Conservation (phyloP, 2,329 filamentous ascomycete species). For the Penicillium sp. region DNA sequence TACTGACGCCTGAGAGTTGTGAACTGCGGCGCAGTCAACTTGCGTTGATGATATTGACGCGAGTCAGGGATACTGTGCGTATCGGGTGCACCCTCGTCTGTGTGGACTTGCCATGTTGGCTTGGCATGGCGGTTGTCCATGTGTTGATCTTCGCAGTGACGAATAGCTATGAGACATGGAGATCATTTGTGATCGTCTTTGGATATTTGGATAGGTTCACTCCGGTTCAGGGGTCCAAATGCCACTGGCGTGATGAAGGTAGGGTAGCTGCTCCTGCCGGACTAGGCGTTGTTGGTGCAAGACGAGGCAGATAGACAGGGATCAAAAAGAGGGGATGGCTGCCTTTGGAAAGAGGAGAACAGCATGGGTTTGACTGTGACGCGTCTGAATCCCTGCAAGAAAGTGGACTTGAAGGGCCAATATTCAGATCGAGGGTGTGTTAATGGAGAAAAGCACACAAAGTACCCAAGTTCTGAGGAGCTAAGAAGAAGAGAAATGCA, state of each 20-base stretch:
- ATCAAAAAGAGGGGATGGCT: constrained; percentile 21
- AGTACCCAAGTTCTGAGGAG: neutral
- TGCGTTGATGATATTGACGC: constrained; percentile 17
- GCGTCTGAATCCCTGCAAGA: constrained; percentile 22
- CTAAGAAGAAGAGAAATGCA: too few species aligned
- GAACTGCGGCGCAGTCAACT: constrained; percentile 24
- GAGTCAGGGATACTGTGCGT: constrained; percentile 16
- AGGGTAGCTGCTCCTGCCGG: neutral
- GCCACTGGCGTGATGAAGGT: neutral
- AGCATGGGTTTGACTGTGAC: constrained; percentile 18
- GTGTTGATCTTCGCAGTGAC: constrained; percentile 20
- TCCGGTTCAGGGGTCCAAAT: neutral
- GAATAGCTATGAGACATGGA: constrained; percentile 1
- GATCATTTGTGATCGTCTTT: constrained; percentile 3
- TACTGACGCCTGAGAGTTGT: neutral
- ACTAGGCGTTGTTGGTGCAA: neutral
- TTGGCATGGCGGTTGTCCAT: constrained; percentile 35
- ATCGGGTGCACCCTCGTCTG: constrained; percentile 19
- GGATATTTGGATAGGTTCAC: constrained; percentile 3
- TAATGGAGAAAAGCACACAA: neutral
- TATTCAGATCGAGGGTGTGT: neutral
- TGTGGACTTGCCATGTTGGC: constrained; percentile 13
- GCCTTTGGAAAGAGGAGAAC: constrained; percentile 11
- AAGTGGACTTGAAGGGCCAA: constrained; percentile 14
- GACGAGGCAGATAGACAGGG: constrained; percentile 15